phyloP scores from a whole-genome alignment of 371 early-diverging fungal genomes.

The Smittium culicis region DNA sequence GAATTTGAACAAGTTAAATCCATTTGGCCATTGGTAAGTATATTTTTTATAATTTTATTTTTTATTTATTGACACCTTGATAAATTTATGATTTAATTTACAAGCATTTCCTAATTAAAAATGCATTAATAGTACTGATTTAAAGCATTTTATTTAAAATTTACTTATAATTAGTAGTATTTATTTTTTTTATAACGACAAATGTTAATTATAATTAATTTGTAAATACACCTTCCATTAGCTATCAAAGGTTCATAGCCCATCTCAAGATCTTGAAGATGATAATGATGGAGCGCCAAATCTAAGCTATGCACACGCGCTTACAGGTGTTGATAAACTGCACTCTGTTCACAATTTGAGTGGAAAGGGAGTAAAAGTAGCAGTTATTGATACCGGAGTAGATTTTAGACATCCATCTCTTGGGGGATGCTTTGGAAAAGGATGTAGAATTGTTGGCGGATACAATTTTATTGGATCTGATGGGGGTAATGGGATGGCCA shows the following conservation, averaged over 20 bases:
- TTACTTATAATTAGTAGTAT: too few species aligned
- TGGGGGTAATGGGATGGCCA: constrained; percentile 12
- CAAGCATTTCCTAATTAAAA: too few species aligned
- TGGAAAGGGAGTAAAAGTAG: constrained; percentile 56
- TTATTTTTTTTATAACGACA: too few species aligned
- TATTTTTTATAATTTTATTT: too few species aligned
- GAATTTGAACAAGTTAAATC: too few species aligned
- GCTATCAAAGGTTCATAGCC: not conserved
- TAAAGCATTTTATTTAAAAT: too few species aligned
- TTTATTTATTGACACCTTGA: too few species aligned
- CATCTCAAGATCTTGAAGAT: not conserved
- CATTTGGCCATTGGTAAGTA: too few species aligned
- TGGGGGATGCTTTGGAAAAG: constrained; percentile 35
- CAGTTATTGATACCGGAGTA: constrained; percentile 51
- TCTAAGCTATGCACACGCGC: constrained; percentile 33
- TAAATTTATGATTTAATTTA: too few species aligned
- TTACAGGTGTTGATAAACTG: constrained; percentile 45
- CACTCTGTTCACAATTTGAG: constrained; percentile 34
- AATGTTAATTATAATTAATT: too few species aligned
- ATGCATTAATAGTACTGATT: too few species aligned
- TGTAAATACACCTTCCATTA: too few species aligned
- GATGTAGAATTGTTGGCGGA: constrained; percentile 36
- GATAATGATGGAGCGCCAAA: constrained; percentile 15
- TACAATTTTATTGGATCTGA: constrained; percentile 43
- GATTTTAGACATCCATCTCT: constrained; percentile 52